Evolutionary conservation across 129 eudicot species (phyloP).

Genomic region (Daucus carota): DNA sequence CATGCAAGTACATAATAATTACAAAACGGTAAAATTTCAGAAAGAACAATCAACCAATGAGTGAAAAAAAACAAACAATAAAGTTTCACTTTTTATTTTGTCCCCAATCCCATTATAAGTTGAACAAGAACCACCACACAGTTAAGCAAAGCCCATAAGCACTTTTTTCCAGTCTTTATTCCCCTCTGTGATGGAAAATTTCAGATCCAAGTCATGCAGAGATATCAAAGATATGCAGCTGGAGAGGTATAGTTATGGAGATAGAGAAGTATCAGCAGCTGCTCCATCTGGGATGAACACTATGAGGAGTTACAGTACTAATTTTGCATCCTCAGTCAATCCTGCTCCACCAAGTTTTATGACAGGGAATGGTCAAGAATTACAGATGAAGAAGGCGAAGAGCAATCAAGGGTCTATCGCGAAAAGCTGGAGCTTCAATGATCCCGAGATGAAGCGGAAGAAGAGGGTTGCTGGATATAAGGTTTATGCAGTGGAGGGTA

Average conservation of each 20-base stretch:
- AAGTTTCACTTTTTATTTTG: not conserved
- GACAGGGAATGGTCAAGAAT: constrained; percentile 9
- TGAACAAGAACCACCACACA: not conserved
- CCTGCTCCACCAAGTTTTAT: constrained; percentile 8
- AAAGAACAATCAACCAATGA: constrained; percentile 1
- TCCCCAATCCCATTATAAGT: constrained; percentile 4
- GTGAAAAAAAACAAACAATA: not conserved
- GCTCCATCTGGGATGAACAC: constrained; percentile 36
- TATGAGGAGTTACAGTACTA: constrained; percentile 43
- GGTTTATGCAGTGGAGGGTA: constrained; percentile 56
- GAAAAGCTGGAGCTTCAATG: constrained; percentile 51
- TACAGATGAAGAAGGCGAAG: constrained; percentile 23
- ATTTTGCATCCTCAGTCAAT: constrained; percentile 17
- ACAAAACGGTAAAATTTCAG: not conserved
- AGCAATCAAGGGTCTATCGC: constrained; percentile 15
- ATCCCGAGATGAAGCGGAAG: constrained; percentile 73
- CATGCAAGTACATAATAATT: constrained; percentile 7
- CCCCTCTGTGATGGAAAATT: constrained; percentile 37
- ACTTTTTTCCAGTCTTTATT: not conserved
- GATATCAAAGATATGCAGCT: constrained; percentile 29
- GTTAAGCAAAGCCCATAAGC: not conserved
- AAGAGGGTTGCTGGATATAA: constrained; percentile 71
- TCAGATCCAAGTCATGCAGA: constrained; percentile 51
- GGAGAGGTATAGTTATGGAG: constrained; percentile 16
- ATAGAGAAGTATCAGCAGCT: not conserved